Evolutionary conservation across 768 basidiomycete species (phyloP).

Genomic region (Boletus vinaceobasis): DNA sequence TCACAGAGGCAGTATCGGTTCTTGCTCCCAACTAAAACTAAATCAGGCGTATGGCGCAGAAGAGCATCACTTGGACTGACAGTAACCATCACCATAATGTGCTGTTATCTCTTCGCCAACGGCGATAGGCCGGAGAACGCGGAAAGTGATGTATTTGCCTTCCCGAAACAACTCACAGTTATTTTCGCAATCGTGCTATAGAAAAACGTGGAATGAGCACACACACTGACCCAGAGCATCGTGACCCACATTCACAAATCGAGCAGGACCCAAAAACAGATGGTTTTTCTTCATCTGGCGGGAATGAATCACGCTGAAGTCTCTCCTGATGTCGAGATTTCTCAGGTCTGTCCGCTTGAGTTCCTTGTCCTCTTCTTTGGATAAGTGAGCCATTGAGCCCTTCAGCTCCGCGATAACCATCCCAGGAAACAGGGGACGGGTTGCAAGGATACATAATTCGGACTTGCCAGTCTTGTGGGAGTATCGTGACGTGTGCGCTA

Average conservation of each 20-base stretch:
- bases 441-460: slow-evolving; percentile 84
- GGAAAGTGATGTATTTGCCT: slow-evolving; percentile 86
- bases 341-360: slow-evolving; percentile 78
- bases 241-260: slow-evolving; percentile 82
- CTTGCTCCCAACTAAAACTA: slow-evolving; percentile 55
- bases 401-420: slow-evolving; percentile 81
- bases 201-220: not conserved
- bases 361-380: slow-evolving; percentile 81
- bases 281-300: slow-evolving; percentile 91
- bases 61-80: slow-evolving; percentile 46
- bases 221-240: not conserved
- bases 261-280: slow-evolving; percentile 85
- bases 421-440: slow-evolving; percentile 63
- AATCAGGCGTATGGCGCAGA: slow-evolving; percentile 26
- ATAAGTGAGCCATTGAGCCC: slow-evolving; percentile 86
- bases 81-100: slow-evolving; percentile 88
- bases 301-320: slow-evolving; percentile 90
- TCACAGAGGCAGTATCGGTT: slow-evolving; percentile 81
- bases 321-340: slow-evolving; percentile 68
- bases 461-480: slow-evolving; percentile 86
- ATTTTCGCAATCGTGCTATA: slow-evolving; percentile 84
- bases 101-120: slow-evolving; percentile 87
- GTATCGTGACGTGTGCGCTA: slow-evolving; percentile 85
- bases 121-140: slow-evolving; percentile 71
- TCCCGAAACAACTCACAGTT: slow-evolving; percentile 88